Evolutionary conservation across 2,329 filamentous ascomycete species (phyloP), one percentile per base, ranked within the genome.

Genomic region (Fusarium aywerte): DNA sequence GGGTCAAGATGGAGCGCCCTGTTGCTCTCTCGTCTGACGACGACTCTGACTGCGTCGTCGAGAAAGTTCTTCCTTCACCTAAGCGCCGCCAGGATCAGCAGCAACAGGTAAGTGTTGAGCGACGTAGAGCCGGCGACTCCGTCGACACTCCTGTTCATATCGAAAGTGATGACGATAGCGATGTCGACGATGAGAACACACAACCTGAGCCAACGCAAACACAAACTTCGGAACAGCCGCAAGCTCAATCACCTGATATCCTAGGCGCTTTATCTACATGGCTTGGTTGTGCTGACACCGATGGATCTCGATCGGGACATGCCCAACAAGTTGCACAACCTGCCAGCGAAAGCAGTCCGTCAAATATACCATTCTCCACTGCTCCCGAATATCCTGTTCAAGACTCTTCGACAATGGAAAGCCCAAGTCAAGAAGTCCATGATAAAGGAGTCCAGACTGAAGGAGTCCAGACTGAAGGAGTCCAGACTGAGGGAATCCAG

Each of bases 41-140:
- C 18, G 61, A 59, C 13, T 65, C 66, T 2, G 71, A 73, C 27
- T 65, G 65, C 35, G 29, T 67, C 9, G 65, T 62, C n/a, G 67
- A 69, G 36, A 71, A 63, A n/a, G 52, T 48, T n/a, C 18, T 38
- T n/a, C 40, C 53, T 21, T 55, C 59, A 20, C 58, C 64, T 7
- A 66, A 60, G 44, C 65, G 47, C 47, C 59, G 44, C 10, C 32
- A 21, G 7, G 25, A 12, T 9, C 18, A 54, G 10, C 40, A 40
- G 9, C 55, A 51, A 21, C 32, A 58, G 10, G 35, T 40, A 5
- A 51, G 47, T 4, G 25, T 23, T 27, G 71, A 72, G 50, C 71
- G 64, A 54, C 59, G 49, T 42, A 58, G 56, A 42, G 23, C 62
- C 25, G 51, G 44, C 3, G 43, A 63, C 23, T 33, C 39, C 5